Evolutionary conservation across 805 yeast species (phyloP).

Genomic region (Kurtzmaniella fragi): DNA sequence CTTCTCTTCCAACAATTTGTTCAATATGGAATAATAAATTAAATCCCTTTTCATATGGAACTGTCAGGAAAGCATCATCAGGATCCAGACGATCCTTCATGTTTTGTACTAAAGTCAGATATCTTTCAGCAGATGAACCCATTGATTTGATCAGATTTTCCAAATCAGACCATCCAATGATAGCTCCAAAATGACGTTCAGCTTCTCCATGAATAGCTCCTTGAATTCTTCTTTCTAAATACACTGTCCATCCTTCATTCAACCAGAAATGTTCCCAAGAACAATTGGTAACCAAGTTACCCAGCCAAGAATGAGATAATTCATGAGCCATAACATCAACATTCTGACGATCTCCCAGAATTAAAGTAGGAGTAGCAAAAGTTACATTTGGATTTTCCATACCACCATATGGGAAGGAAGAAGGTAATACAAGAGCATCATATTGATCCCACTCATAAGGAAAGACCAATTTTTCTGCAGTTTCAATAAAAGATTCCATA

Average conservation of each 20-base stretch:
- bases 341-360: constrained; percentile 79
- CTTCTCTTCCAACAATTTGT: constrained; percentile 58
- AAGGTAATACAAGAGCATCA: constrained; percentile 76
- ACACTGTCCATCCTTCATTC: constrained; percentile 96
- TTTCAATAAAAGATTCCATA: constrained; percentile 70
- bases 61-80: constrained; percentile 82
- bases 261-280: constrained; percentile 95
- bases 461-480: constrained; percentile 73
- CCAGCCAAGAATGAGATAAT: constrained; percentile 89
- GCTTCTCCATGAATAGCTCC: constrained; percentile 77
- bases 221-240: constrained; percentile 77
- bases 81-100: constrained; percentile 72
- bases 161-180: constrained; percentile 86
- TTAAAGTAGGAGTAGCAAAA: constrained; percentile 83
- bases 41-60: constrained; percentile 90
- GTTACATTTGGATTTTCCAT: constrained; percentile 94
- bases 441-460: constrained; percentile 82
- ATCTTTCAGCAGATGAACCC: constrained; percentile 48
- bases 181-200: constrained; percentile 72
- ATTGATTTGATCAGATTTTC: constrained; percentile 61
- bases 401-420: constrained; percentile 82
- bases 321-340: constrained; percentile 92
- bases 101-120: constrained; percentile 64
- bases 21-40: constrained; percentile 75
- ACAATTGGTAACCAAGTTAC: constrained; percentile 83